Percentiles rank a stretch among this genome's conserved stretches.
Conservation (phyloP, 768 basidiomycete species). For the Gymnopilus junonius region DNA sequence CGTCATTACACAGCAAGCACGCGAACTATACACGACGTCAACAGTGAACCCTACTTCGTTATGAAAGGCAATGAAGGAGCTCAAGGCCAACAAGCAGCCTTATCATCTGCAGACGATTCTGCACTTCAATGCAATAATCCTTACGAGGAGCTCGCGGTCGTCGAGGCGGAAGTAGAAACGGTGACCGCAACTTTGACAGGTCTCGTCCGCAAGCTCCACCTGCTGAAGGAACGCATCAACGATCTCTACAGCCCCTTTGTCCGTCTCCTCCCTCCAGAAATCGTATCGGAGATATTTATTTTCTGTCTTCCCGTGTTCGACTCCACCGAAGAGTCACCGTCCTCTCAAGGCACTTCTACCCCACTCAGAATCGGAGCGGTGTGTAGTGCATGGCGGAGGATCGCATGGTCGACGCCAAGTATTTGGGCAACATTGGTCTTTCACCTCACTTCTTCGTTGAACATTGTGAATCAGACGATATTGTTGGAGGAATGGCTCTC, state of each 20-base stretch:
- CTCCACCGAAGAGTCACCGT: slow-evolving; percentile 3
- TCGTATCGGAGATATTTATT: slow-evolving; percentile 24
- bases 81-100: not conserved
- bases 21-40: too few species aligned
- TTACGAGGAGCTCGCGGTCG: slow-evolving; percentile 14
- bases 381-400: slow-evolving; percentile 31
- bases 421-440: slow-evolving; percentile 28
- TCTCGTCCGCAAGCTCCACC: slow-evolving; percentile 12
- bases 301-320: slow-evolving; percentile 19
- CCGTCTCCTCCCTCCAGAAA: slow-evolving; percentile 21
- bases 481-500: slow-evolving; percentile 32
- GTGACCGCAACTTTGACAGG: slow-evolving; percentile 15
- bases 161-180: slow-evolving; percentile 17
- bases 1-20: not conserved
- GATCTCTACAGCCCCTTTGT: slow-evolving; percentile 19
- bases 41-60: too few species aligned
- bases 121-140: slow-evolving; percentile 14
- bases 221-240: slow-evolving; percentile 21
- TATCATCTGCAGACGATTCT: not conserved
- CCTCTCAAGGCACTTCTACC: slow-evolving; percentile 4
- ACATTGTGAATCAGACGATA: slow-evolving; percentile 18
- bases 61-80: not conserved
- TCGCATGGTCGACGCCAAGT: slow-evolving; percentile 34
- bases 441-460: slow-evolving; percentile 21
- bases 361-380: slow-evolving; percentile 30